Percentiles rank a stretch among this genome's conserved stretches.
Conservation (phyloP, 177 flowering plant genomes). For the Vitis hybrid region DNA sequence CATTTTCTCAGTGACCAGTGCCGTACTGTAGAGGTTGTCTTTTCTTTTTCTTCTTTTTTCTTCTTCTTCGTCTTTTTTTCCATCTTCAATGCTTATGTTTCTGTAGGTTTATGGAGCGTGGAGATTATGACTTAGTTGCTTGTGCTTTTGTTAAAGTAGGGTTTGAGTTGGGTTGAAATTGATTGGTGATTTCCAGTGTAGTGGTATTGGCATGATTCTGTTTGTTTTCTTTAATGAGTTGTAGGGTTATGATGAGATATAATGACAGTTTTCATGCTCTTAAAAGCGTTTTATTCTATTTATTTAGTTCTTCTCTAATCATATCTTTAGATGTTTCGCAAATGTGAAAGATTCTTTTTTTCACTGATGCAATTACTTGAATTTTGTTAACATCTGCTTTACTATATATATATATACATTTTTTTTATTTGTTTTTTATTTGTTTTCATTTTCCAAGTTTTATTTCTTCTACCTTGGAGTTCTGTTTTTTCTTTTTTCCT, state of each 20-base stretch:
- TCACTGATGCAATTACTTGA: background rate
- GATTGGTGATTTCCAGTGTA: slow-evolving; percentile 7
- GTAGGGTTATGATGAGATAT: slow-evolving; percentile 23
- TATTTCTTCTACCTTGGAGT: too few species aligned
- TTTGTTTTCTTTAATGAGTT: slow-evolving; percentile 13
- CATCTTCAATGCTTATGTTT: background rate
- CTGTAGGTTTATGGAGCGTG: background rate
- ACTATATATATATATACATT: too few species aligned
- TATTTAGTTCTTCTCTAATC: background rate
- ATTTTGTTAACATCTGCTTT: background rate
- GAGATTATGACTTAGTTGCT: slow-evolving; percentile 10
- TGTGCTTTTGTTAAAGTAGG: slow-evolving; percentile 20
- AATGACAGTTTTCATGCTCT: slow-evolving; percentile 9
- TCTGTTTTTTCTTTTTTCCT: too few species aligned
- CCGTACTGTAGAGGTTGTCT: background rate
- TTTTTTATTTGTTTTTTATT: too few species aligned
- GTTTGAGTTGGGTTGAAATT: slow-evolving; percentile 3
- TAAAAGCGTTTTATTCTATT: background rate
- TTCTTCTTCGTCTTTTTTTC: background rate
- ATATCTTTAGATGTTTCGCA: background rate
- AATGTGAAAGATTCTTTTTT: background rate
- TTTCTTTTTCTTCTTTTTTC: background rate
- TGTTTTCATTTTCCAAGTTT: too few species aligned
- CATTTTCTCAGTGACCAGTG: too few species aligned
- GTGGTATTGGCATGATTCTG: slow-evolving; percentile 29